Conservation (phyloP, 2,329 filamentous ascomycete species). For the Penicillium sp. region DNA sequence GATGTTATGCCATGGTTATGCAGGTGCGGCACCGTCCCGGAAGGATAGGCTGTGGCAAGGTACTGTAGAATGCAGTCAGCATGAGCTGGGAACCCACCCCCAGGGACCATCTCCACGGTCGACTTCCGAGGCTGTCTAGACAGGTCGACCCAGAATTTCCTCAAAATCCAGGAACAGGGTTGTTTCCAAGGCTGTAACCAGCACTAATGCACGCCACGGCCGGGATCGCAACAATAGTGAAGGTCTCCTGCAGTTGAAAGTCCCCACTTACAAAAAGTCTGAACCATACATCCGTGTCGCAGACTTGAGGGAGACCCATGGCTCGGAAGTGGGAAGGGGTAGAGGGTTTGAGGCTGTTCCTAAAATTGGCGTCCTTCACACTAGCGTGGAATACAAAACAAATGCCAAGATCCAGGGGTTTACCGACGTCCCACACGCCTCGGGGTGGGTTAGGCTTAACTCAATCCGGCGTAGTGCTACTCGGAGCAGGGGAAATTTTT, state of each 20-base stretch:
- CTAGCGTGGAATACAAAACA: neutral
- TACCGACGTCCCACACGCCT: conserved; percentile 3
- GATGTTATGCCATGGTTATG: neutral
- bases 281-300: neutral
- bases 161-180: neutral
- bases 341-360: neutral
- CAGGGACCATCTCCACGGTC: conserved; percentile 2
- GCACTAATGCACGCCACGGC: conserved; percentile 18
- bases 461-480: conserved; percentile 7
- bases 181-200: neutral
- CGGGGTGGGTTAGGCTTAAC: neutral
- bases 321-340: neutral
- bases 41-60: neutral
- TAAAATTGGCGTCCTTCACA: neutral
- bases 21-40: neutral
- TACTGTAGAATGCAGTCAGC: neutral
- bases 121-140: neutral
- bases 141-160: neutral
- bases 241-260: conserved; percentile 1
- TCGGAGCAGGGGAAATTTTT: conserved; percentile 1
- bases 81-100: neutral
- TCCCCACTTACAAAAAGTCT: neutral
- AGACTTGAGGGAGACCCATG: neutral
- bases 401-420: conserved; percentile 1
- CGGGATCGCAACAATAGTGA: conserved; percentile 10